Base-by-base conservation (phyloP, 805 yeast species). In the Brettanomyces sp. region DNA sequence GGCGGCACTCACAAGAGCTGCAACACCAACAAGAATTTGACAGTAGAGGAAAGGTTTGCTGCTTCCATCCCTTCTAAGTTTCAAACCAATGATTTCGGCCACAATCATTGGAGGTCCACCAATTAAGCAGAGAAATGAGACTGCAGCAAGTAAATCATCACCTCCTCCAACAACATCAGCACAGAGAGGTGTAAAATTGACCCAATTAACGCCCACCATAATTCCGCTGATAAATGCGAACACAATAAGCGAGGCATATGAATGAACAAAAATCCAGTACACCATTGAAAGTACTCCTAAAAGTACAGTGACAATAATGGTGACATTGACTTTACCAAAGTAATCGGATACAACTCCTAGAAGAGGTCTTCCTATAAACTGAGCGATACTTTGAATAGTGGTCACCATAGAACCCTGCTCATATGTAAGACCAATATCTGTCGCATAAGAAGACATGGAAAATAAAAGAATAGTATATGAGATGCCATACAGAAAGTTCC, bases 21-120 rank as follows among this genome's bases (percentile, higher is more conserved):
- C 53, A 32, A 58, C 43, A 3, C 82, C 83, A 8, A 77, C 75
- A 55, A 78, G 77, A 2, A 79, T 68, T 55, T 81, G 86, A 12
- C 82, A 72, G 53, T 79, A 72, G 22, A 76, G 59, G 52, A 72
- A 83, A 2, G 86, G 85, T 42, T 51, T 51, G 11, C 28, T 18
- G 13, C 12, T 21, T 13, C 54, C 47, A 18, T 56, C 62, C 48
- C 55, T 49, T 50, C 43, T 47, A 33, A 65, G 43, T 25, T 54
- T 52, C 23, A 65, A 55, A 4, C 60, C 68, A 38, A 64, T 54
- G 9, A 63, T 52, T 52, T 65, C 69, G 2, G 65, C 59, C n/a
- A 59, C 57, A 3, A 62, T 39, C 34, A 57, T 51, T 4, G 71
- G 63, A 3, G 64, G 36, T 9, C 68, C 65, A 25, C 58, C 60